Percentiles rank a stretch among this genome's conserved stretches.
Conservation (phyloP, 305 asterid species). For the Plantago coronopus region DNA sequence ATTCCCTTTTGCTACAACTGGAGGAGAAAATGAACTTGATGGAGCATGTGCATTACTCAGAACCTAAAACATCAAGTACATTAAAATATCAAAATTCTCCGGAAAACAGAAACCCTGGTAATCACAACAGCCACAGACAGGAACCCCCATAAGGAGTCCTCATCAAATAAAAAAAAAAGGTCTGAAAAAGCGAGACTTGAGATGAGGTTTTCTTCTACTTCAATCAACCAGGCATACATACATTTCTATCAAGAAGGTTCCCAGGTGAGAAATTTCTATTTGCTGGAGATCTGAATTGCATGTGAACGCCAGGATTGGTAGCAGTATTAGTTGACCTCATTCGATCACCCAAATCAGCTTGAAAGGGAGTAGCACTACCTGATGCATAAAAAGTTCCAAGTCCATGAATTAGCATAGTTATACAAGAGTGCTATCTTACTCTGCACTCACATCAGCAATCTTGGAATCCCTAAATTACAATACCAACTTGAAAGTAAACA, state of each 20-base stretch:
- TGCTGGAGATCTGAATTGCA: constrained; percentile 73
- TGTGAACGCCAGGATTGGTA: constrained; percentile 51
- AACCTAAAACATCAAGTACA: constrained; percentile 39
- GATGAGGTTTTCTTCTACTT: not conserved
- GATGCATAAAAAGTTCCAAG: constrained; percentile 27
- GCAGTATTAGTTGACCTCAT: constrained; percentile 49
- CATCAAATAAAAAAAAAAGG: constrained; percentile 4
- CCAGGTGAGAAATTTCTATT: constrained; percentile 53
- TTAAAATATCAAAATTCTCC: constrained; percentile 11
- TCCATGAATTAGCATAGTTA: constrained; percentile 19
- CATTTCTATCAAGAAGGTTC: constrained; percentile 64
- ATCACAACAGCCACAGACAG: not conserved
- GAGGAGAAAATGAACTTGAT: constrained; percentile 64
- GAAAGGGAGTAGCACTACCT: constrained; percentile 47
- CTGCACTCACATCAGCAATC: not conserved
- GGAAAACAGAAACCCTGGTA: constrained; percentile 12
- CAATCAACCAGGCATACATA: constrained; percentile 34
- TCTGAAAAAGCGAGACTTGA: not conserved
- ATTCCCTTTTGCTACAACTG: constrained; percentile 52
- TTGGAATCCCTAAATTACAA: no score
- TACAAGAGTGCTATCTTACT: no score
- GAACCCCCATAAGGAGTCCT: constrained; percentile 3
- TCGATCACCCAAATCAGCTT: constrained; percentile 59
- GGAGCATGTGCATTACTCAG: constrained; percentile 50
- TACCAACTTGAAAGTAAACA: no score